Evolutionary conservation across 495 filamentous ascomycete genomes (phyloP), one percentile per base, ranked within the genome.

Genomic region (Jackrogersella multiformis): DNA sequence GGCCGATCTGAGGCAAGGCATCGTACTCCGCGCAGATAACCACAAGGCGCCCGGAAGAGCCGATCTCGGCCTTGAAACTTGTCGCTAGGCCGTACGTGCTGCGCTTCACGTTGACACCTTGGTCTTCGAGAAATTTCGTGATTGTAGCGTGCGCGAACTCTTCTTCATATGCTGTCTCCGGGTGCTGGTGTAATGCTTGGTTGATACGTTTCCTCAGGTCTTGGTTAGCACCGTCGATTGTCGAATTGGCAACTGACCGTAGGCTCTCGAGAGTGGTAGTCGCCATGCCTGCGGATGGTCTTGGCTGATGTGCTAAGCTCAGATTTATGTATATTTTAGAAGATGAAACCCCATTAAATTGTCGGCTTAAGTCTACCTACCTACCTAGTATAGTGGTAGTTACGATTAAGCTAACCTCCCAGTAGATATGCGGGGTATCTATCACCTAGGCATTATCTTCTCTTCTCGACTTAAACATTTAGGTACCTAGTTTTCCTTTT

Each of bases 21-120:
- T 81, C 85, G 48, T 87, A 87, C 73, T 88, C 86, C 24, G 84
- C 84, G 56, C 86, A 86, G 73, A 83, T 87, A n/a, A 78, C 72
- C 15, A 88, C 67, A 0, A 85, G 72, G 2, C 81, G 81, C 1
- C 86, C 86, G 34, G 81, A 82, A 10, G 77, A 65, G 42, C 77
- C 79, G 18, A 79, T 79, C 23, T 85, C 79, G 32, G 82, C 74
- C 20, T 81, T 80, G 48, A 88, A 84, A n/a, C 85, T 78, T 1
- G 87, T 89, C 2, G 76, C 71, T 0, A 88, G 45, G 0, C 79
- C 82, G 65, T 84, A 86, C 1, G 82, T 77, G 15, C 79, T 77
- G 0, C 81, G 80, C 4, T 69, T 75, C 1, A 85, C 76, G 5
- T 78, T 70, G 57, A 85, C 85, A 0, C 78, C 79, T 10, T 74